These are phyloP conservation scores for Tephrocybe sp. DNA, from an alignment of 768 basidiomycete genomes.

Conservation along the genomic window DNA sequence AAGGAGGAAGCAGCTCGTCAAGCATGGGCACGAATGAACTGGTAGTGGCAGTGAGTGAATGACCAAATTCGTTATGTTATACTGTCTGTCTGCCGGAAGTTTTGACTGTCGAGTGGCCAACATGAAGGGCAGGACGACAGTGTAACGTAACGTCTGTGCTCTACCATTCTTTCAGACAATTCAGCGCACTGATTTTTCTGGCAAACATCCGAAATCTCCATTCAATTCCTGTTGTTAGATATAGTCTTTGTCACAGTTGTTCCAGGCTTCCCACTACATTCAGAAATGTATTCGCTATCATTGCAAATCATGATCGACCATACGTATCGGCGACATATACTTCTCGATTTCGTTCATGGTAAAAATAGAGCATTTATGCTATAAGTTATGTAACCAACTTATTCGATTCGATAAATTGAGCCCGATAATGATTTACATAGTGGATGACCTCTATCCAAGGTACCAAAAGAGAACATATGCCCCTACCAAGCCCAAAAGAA, in stretches of 20 bases:
- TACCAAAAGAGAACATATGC: slow-evolving; percentile 64
- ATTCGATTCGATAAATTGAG: no score
- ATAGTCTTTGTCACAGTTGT: no score
- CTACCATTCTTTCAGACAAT: background rate
- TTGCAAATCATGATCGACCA: no score
- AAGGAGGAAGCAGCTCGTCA: slow-evolving; percentile 67
- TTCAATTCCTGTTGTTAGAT: no score
- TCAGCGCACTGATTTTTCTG: no score
- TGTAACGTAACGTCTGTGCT: slow-evolving; percentile 15
- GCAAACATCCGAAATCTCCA: no score
- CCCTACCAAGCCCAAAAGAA: slow-evolving; percentile 58
- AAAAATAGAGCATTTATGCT: no score
- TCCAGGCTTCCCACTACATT: no score
- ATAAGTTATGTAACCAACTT: no score
- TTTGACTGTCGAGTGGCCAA: slow-evolving; percentile 1
- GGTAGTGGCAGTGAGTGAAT: slow-evolving; percentile 30
- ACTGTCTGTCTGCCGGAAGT: slow-evolving; percentile 17
- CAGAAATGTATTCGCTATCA: no score
- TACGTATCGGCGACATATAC: no score
- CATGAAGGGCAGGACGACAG: slow-evolving; percentile 16
- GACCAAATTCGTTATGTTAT: slow-evolving; percentile 14
- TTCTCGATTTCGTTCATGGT: no score
- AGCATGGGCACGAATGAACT: slow-evolving; percentile 52
- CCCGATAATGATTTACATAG: background rate
- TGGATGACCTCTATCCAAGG: slow-evolving; percentile 26